A percentile compares a stretch with the other conserved stretches of the same genome.
Evolutionary conservation across 192 early-diverging fungal species (phyloP).

Genomic region (Coemansia sp.): DNA sequence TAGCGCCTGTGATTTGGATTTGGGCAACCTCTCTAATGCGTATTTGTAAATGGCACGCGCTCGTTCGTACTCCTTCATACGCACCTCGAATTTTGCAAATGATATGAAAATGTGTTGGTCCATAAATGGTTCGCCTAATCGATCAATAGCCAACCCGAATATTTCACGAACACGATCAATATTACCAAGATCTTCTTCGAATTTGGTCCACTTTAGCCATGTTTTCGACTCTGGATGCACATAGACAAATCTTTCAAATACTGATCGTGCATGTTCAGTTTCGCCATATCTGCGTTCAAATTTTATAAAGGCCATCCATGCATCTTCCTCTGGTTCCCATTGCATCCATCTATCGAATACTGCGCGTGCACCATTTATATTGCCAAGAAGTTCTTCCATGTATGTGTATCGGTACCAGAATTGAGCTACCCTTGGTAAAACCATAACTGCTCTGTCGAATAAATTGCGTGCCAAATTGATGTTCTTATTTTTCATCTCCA

Average conservation of each 20-base stretch:
- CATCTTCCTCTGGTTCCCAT: slow-evolving; percentile 91
- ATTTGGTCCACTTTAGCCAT: slow-evolving; percentile 96
- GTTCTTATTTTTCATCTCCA: slow-evolving; percentile 98
- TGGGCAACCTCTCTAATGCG: slow-evolving; percentile 83
- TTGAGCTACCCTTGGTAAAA: slow-evolving; percentile 81
- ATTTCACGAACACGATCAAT: slow-evolving; percentile 75
- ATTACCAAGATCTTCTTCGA: slow-evolving; percentile 83
- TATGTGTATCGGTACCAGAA: slow-evolving; percentile 96
- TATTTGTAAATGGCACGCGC: slow-evolving; percentile 96
- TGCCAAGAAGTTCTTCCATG: slow-evolving; percentile 97
- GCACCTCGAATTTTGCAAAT: slow-evolving; percentile 95
- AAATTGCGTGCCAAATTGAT: slow-evolving; percentile 91
- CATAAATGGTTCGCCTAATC: slow-evolving; percentile 83
- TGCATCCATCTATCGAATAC: slow-evolving; percentile 99
- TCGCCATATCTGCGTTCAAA: slow-evolving; percentile 90
- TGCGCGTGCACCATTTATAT: slow-evolving; percentile 80
- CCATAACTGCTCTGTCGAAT: slow-evolving; percentile 85
- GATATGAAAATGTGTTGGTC: slow-evolving; percentile 94
- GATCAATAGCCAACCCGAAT: slow-evolving; percentile 82
- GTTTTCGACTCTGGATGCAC: slow-evolving; percentile 89
- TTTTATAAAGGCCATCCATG: slow-evolving; percentile 94
- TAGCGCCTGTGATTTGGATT: slow-evolving; percentile 77
- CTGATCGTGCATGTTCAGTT: slow-evolving; percentile 69
- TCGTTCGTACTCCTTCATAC: slow-evolving; percentile 85
- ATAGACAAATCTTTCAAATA: slow-evolving; percentile 85